phyloP scores from a whole-genome alignment of 2,329 filamentous ascomycete genomes.

The Xylariaceae sp. region DNA sequence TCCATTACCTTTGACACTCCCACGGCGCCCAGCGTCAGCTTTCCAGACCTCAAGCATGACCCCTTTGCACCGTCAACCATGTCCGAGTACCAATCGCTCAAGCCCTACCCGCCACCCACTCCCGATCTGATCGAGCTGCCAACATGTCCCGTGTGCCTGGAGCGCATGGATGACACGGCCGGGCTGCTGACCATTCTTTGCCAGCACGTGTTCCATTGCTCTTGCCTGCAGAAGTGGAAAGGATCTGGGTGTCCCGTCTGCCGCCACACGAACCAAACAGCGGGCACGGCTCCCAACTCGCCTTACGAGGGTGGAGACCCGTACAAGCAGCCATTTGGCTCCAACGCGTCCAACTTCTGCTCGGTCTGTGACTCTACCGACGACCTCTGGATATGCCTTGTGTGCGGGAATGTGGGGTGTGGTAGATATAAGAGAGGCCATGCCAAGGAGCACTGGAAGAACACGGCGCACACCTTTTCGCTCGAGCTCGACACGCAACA shows the following conservation, averaged over 20 bases:
- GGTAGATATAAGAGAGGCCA: conserved; percentile 92
- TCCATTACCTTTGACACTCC: conserved; percentile 80
- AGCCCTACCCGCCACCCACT: conserved; percentile 64
- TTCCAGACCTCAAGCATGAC: conserved; percentile 60
- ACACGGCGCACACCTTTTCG: conserved; percentile 83
- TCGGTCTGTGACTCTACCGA: conserved; percentile 72
- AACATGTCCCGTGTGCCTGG: conserved; percentile 92
- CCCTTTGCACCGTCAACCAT: conserved; percentile 54
- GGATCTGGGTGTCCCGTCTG: conserved; percentile 93
- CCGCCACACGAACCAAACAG: conserved; percentile 65
- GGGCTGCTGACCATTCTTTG: conserved; percentile 93
- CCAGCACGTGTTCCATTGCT: conserved; percentile 97
- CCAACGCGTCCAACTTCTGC: conserved; percentile 66
- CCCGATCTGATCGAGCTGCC: conserved; percentile 86
- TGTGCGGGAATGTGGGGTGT: conserved; percentile 89
- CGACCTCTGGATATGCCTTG: conserved; percentile 92
- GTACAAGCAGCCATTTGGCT: conserved; percentile 54
- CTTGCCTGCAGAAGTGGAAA: conserved; percentile 93
- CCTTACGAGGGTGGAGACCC: no score
- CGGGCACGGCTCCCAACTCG: conserved; percentile 33
- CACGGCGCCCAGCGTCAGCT: conserved; percentile 42
- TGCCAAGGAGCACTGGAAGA: conserved; percentile 89
- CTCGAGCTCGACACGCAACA: conserved; percentile 91
- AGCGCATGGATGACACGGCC: conserved; percentile 97
- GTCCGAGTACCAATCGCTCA: conserved; percentile 41